Base-by-base conservation (phyloP, 768 basidiomycete species). In the Nevesoporus exiguus region DNA sequence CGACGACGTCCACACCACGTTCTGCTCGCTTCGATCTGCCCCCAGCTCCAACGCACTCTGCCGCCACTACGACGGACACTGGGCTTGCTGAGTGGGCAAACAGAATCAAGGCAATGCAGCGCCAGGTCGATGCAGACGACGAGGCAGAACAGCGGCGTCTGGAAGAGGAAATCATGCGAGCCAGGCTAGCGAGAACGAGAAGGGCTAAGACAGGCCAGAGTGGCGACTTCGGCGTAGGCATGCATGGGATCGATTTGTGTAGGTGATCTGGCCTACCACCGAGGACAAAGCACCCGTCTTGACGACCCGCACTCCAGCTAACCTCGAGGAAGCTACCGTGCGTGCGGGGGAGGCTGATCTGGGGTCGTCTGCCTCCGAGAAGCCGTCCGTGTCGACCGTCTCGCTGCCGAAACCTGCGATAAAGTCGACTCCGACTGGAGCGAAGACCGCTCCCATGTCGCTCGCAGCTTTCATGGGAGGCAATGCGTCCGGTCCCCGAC, bases 381-480 rank as follows among this genome's bases (percentile, higher is more conserved):
- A 48, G 37, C 42, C 51, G 27, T 19, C 47, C 10, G 15, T 47
- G 21, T 31, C 63, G 39, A 44, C 15, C 7, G 31, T 43, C 15
- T 29, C 58, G 9, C 27, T 58, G 6, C 47, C 63, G 2, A 61
- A 59, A 31, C 51, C 62, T 31, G 51, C 59, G 49, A 40, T 53
- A 4, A 65, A 61, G 27, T 14, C 49, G 34, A 21, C 36, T 3
- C 36, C 58, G 41, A 45, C 55, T 15, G 58, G 60, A 19, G 11
- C 15, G 43, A 77, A 71, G 48, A 56, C 76, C 3, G 74, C 79
- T 39, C 74, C 83, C 11, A 83, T 87, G 9, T 93, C 90, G 3
- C 77, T 92, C 25, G 90, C 90, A 0, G 80, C 85, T 2, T 90
- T 92, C 66, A 92, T 92, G 60, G 90, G 90, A 34, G 89, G 90